These are phyloP conservation scores for Elaeagnus macrophylla DNA, from an alignment of 306 rosid genomes.

Conservation along the genomic window DNA sequence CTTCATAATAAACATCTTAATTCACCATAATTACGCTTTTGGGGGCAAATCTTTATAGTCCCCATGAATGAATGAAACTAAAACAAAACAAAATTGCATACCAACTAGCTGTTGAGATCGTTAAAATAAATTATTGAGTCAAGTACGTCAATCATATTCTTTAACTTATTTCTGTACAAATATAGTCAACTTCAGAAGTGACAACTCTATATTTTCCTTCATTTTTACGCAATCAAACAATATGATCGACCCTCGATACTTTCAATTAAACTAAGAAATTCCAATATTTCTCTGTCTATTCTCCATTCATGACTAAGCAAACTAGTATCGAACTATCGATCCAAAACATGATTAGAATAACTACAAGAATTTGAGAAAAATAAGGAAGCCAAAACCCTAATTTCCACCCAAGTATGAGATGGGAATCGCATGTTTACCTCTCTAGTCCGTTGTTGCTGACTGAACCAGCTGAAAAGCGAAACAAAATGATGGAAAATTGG, in stretches of 20 bases:
- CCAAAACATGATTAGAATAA: background rate
- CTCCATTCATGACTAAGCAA: background rate
- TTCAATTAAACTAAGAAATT: background rate
- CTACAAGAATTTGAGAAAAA: background rate
- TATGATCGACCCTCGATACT: slow-evolving; percentile 1
- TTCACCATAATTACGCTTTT: too few species aligned
- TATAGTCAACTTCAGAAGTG: background rate
- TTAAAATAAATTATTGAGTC: background rate
- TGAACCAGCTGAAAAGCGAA: background rate
- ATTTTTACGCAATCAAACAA: background rate
- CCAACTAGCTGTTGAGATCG: too few species aligned
- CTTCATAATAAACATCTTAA: too few species aligned
- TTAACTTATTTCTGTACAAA: background rate
- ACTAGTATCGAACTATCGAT: slow-evolving; percentile 3
- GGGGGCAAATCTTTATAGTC: background rate
- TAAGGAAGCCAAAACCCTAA: background rate
- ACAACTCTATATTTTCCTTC: background rate
- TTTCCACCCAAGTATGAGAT: background rate
- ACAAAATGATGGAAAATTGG: background rate
- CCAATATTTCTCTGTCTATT: background rate
- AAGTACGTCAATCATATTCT: slow-evolving; percentile 5
- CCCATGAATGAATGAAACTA: background rate
- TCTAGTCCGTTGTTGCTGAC: background rate
- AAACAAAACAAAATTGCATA: too few species aligned
- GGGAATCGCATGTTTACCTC: background rate